Base-by-base conservation (phyloP, 2,329 filamentous ascomycete species). In the Pseudocercospora pini-densiflorae region DNA sequence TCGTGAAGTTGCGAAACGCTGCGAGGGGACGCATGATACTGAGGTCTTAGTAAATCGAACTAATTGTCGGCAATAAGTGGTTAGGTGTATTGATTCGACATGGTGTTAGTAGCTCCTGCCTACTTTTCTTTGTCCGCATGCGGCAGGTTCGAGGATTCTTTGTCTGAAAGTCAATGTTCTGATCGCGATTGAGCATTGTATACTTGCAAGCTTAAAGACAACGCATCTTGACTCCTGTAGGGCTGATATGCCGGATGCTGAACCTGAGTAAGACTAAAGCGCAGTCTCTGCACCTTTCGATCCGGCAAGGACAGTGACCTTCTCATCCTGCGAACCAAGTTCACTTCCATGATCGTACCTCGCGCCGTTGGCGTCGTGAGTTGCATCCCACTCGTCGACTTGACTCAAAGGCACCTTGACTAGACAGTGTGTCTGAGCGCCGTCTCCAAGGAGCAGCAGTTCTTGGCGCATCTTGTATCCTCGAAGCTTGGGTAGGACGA, bases 381-480 rank as follows among this genome's bases (percentile, higher is more conserved):
- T 79, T 0, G 77, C 79, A 73, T 90, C 88, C 88, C 88, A 90
- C n/a, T 73, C 75, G 0, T 76, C 79, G 6, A 90, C 45, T 8
- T 88, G 80, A 0, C 71, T 75, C 1, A 83, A 71, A 0, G 86
- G 85, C 1, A 90, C 81, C 67, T 85, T 86, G 12, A 88, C 79
- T 4, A 90, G 70, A n/a, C 75, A 74, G 71, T 87, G 83, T 0
- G 80, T 81, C 57, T 80, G 76, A 1, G 81, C 82, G 3, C 81
- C 81, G 55, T 83, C 81, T 6, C 85, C 85, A 10, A 88, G 76
- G 0, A 81, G 75, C 0, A 88, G 63, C 1, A 88, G 75, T 31
- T 88, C 84, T 14, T 88, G 84, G 0, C 87, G 82, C 47, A 89
- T 82, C 7, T 77, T 72, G 69, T 90, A 90, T 0, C 81, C 78